Evolutionary conservation across 2,329 filamentous ascomycete genomes (phyloP).

Genomic region (Coniella vitis): DNA sequence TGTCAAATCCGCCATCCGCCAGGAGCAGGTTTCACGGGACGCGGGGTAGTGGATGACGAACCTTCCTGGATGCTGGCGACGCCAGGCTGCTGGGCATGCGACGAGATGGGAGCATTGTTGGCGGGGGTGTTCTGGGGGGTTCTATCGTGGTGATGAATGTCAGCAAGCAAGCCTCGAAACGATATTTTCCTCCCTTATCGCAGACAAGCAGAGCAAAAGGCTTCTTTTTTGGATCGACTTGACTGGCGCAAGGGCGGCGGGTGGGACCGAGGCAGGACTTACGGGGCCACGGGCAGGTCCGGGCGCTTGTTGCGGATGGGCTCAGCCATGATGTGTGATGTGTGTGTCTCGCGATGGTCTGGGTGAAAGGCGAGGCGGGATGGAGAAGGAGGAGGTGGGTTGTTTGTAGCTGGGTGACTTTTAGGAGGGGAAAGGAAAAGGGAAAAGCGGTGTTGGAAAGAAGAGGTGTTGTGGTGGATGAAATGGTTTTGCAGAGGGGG

Average conservation of each 20-base stretch:
- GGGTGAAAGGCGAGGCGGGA: conserved; percentile 15
- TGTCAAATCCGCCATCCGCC: too few relatives aligned
- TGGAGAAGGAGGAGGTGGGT: not conserved
- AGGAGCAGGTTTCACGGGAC: not conserved
- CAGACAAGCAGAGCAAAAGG: not conserved
- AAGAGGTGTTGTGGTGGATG: conserved; percentile 11
- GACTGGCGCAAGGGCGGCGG: not conserved
- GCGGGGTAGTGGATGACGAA: conserved; percentile 39
- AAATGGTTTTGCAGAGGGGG: conserved; percentile 3
- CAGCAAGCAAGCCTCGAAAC: conserved; percentile 16
- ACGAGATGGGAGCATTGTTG: conserved; percentile 93
- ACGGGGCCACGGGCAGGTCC: conserved; percentile 52
- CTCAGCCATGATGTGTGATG: conserved; percentile 48
- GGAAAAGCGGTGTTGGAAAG: conserved; percentile 18
- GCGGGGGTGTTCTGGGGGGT: conserved; percentile 98
- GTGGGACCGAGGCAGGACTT: conserved; percentile 29
- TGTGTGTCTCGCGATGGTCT: conserved; percentile 18
- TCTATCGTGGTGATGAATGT: conserved; percentile 44
- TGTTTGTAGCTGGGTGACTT: not conserved
- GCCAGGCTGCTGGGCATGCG: conserved; percentile 90
- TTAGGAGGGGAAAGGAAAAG: not conserved
- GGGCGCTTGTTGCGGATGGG: conserved; percentile 58
- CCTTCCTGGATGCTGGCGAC: conserved; percentile 96
- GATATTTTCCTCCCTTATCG: conserved; percentile 13
- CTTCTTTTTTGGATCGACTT: not conserved